Conservation (phyloP, 805 yeast species). For the Barnettozyma pratensis region DNA sequence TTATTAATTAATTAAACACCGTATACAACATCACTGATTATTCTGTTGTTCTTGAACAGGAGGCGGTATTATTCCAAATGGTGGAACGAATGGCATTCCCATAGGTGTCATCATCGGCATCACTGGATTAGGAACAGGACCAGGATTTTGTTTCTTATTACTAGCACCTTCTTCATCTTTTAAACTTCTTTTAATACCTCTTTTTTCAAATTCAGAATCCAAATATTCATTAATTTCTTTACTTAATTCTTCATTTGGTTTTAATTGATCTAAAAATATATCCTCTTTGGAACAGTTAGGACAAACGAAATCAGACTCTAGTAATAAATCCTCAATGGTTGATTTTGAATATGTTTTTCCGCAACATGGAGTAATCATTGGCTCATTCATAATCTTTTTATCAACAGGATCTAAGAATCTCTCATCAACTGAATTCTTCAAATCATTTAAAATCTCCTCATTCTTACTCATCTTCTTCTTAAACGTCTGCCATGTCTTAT, state of each 20-base stretch:
- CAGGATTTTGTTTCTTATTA: slow-evolving; percentile 13
- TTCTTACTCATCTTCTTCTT: slow-evolving; percentile 50
- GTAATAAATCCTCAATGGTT: slow-evolving; percentile 57
- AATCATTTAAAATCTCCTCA: slow-evolving; percentile 19
- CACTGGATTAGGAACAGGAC: slow-evolving; percentile 3
- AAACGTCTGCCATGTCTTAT: slow-evolving; percentile 81
- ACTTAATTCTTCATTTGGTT: slow-evolving; percentile 55
- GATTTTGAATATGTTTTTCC: slow-evolving; percentile 50
- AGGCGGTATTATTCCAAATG: slow-evolving; percentile 29
- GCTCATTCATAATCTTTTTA: slow-evolving; percentile 57
- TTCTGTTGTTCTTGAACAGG: slow-evolving; percentile 9
- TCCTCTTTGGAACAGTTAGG: slow-evolving; percentile 80
- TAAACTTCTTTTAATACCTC: slow-evolving; percentile 25
- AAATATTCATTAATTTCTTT: slow-evolving; percentile 48
- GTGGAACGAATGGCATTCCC: slow-evolving; percentile 20
- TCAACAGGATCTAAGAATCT: slow-evolving; percentile 68
- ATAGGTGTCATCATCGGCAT: slow-evolving; percentile 18
- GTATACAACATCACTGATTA: background rate
- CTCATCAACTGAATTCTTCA: slow-evolving; percentile 38
- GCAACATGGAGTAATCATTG: slow-evolving; percentile 85
- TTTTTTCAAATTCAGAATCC: slow-evolving; percentile 30
- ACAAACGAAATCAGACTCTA: slow-evolving; percentile 84
- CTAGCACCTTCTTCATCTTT: slow-evolving; percentile 8
- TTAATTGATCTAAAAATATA: slow-evolving; percentile 66
- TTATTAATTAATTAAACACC: background rate